phyloP scores from a whole-genome alignment of 1,284 basidiomycete species.

The Ceratobasidium sp. region DNA sequence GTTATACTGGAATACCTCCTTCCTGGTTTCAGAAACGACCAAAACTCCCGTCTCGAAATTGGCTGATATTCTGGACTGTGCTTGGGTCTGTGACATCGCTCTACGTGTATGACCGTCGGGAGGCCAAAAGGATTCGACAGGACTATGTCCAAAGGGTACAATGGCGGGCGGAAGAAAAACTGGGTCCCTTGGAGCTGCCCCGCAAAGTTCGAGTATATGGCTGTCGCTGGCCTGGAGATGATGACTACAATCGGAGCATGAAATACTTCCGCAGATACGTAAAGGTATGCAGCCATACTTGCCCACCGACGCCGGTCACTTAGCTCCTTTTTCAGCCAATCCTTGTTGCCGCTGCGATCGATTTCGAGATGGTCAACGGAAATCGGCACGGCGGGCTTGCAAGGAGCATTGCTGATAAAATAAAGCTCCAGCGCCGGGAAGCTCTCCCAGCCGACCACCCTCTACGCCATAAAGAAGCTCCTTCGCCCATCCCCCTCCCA shows the following conservation, averaged over 20 bases:
- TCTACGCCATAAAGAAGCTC: conserved; percentile 14
- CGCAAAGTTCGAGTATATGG: conserved; percentile 88
- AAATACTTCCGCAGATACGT: conserved; percentile 94
- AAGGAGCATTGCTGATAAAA: conserved; percentile 72
- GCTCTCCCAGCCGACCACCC: conserved; percentile 54
- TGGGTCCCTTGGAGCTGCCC: conserved; percentile 71
- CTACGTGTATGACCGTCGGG: conserved; percentile 83
- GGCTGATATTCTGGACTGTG: conserved; percentile 87
- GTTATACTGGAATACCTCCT: conserved; percentile 71
- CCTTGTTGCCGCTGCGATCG: conserved; percentile 90
- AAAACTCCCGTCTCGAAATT: conserved; percentile 86
- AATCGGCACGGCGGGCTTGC: conserved; percentile 86
- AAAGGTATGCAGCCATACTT: conserved; percentile 66
- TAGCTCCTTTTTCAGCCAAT: conserved; percentile 69
- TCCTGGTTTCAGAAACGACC: conserved; percentile 77
- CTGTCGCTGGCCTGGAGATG: conserved; percentile 92
- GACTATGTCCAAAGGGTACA: conserved; percentile 83
- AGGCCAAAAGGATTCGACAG: conserved; percentile 78
- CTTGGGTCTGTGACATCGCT: conserved; percentile 72
- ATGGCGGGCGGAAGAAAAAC: conserved; percentile 71
- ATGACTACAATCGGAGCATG: conserved; percentile 83
- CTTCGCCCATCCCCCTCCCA: conserved; percentile 60
- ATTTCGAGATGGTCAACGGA: conserved; percentile 85
- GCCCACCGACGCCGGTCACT: neutral
- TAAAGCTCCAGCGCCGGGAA: conserved; percentile 69